Conservation (phyloP, 164 flowering plant species). For the Nymphaea colorata region DNA sequence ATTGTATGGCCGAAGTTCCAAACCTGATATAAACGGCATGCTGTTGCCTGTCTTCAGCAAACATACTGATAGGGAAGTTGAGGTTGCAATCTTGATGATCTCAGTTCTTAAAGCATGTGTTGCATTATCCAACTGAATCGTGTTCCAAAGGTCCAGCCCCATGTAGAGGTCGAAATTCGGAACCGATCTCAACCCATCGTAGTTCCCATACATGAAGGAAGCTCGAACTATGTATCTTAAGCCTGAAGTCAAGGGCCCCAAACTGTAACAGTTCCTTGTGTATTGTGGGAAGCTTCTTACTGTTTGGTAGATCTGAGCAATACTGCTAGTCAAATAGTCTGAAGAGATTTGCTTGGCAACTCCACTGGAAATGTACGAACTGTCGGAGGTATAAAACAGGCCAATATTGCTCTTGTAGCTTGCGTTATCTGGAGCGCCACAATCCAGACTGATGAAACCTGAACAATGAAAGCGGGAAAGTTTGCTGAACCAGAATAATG, state of each 20-base stretch:
- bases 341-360: neutral
- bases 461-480: too few relatives aligned
- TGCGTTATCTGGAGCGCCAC: neutral
- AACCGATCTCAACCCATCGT: constrained; percentile 9
- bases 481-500: too few relatives aligned
- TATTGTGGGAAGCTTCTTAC: constrained; percentile 3
- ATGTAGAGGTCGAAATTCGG: constrained; percentile 31
- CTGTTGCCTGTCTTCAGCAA: constrained; percentile 27
- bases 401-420: neutral
- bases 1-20: constrained; percentile 21
- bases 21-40: constrained; percentile 29
- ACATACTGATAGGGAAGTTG: constrained; percentile 18
- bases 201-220: constrained; percentile 11
- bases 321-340: neutral
- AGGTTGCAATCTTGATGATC: constrained; percentile 13
- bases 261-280: constrained; percentile 1
- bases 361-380: neutral
- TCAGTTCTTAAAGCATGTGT: constrained; percentile 10
- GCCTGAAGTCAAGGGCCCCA: neutral
- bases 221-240: neutral
- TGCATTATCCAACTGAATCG: constrained; percentile 7
- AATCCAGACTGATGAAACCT: constrained; percentile 4
- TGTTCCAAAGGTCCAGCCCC: constrained; percentile 23
- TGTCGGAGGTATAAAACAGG: neutral
- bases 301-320: neutral